A percentile compares a stretch with the other conserved stretches of the same genome.
Conservation (phyloP, 148 eudicot species). For the Tetragonia tetragonoides region DNA sequence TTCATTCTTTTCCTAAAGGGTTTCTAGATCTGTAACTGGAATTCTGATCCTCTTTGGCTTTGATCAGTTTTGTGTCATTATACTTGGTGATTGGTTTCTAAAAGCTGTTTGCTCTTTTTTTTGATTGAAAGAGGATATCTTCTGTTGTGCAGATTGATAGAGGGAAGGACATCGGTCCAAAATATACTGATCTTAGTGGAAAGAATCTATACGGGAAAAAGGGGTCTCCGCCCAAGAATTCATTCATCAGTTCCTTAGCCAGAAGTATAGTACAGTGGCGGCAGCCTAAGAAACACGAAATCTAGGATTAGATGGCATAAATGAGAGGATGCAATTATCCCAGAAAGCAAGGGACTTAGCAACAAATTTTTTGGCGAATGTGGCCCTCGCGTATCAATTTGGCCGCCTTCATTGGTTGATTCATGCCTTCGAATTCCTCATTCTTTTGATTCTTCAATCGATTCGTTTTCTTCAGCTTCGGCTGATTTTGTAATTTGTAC, state of each 20-base stretch:
- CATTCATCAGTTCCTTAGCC: conserved; percentile 60
- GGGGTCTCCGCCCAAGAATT: conserved; percentile 53
- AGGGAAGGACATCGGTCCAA: conserved; percentile 77
- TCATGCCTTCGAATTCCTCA: conserved; percentile 30
- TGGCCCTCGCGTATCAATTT: conserved; percentile 26
- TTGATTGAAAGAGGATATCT: neutral
- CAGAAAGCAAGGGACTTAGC: conserved; percentile 26
- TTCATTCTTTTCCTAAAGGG: neutral
- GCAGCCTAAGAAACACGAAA: conserved; percentile 82
- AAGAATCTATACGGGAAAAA: conserved; percentile 71
- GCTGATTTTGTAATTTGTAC: conserved; percentile 32
- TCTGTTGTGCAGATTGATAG: conserved; percentile 69
- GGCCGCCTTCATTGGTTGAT: conserved; percentile 39
- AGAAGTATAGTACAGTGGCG: conserved; percentile 73
- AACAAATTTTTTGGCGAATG: conserved; percentile 16
- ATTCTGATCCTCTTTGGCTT: neutral
- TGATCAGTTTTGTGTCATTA: neutral
- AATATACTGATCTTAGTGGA: conserved; percentile 83
- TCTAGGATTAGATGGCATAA: conserved; percentile 33
- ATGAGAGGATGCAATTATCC: conserved; percentile 20
- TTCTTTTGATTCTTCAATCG: conserved; percentile 39
- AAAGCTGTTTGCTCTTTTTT: neutral
- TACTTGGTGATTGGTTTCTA: no score
- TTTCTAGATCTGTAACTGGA: neutral
- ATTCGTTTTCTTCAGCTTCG: conserved; percentile 37